These are phyloP conservation scores for Alternaria consortialis DNA, from an alignment of 2,329 filamentous ascomycete genomes.

Conservation along the genomic window DNA sequence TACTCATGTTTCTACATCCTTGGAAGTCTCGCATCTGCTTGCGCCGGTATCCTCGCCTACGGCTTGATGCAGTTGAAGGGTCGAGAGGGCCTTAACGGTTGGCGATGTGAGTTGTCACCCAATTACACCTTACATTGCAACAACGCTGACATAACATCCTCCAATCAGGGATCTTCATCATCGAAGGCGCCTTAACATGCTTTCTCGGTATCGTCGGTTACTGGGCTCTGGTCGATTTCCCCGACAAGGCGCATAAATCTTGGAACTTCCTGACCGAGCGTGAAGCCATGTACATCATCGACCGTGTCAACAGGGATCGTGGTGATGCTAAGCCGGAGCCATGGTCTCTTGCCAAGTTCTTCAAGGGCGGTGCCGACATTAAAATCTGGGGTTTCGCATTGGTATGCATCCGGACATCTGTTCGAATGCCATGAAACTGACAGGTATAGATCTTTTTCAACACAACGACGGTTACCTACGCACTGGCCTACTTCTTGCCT, in stretches of 20 bases:
- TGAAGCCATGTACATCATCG: slow-evolving; percentile 61
- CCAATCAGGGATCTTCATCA: slow-evolving; percentile 54
- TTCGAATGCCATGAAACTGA: slow-evolving; percentile 20
- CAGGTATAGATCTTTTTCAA: slow-evolving; percentile 60
- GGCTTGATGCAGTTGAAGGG: slow-evolving; percentile 73
- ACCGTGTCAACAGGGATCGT: slow-evolving; percentile 62
- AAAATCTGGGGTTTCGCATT: slow-evolving; percentile 66
- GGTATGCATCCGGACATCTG: slow-evolving; percentile 23
- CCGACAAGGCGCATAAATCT: slow-evolving; percentile 53
- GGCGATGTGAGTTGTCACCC: slow-evolving; percentile 47
- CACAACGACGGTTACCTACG: slow-evolving; percentile 76
- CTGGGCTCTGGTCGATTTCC: slow-evolving; percentile 58
- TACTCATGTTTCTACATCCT: slow-evolving; percentile 76
- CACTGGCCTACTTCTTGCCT: slow-evolving; percentile 80
- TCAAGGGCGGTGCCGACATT: slow-evolving; percentile 58
- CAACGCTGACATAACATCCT: slow-evolving; percentile 45
- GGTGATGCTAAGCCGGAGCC: slow-evolving; percentile 60
- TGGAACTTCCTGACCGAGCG: slow-evolving; percentile 57
- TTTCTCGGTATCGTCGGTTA: slow-evolving; percentile 53
- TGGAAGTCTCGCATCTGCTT: slow-evolving; percentile 71
- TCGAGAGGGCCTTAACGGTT: slow-evolving; percentile 56
- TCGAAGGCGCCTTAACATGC: slow-evolving; percentile 54
- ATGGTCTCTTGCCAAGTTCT: slow-evolving; percentile 59
- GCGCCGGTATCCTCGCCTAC: slow-evolving; percentile 74
- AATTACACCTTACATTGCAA: slow-evolving; percentile 14